Evolutionary conservation across 2,329 filamentous ascomycete genomes (phyloP), one percentile per base, ranked within the genome.

Genomic region (Drechslerella stenobrocha): DNA sequence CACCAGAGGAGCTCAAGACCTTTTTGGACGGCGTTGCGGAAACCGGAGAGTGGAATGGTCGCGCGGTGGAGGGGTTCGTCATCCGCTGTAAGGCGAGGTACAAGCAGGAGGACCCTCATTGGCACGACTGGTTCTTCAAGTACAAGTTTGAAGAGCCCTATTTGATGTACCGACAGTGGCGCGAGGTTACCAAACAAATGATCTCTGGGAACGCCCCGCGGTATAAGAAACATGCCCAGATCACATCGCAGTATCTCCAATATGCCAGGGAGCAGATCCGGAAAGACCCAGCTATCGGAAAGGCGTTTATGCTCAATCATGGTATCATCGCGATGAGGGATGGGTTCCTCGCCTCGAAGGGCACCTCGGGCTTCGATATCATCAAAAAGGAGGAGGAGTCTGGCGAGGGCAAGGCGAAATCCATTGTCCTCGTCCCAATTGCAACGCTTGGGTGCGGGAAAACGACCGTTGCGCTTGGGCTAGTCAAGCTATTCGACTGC

Each of bases 81-180:
- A 87, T 98, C 72, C 87, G 93, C 58, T 97, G 93, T 82, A 89
- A 84, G 78, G 85, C 80, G 80, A 80, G 75, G 53, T 73, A 77
- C 47, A 72, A 69, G n/a, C 79, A 81, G 13, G 74, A 77, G n/a
- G 77, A 84, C 24, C 79, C 79, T 0, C 78, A 77, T 0, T 93
- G 86, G 75, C 79, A 83, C n/a, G 91, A 98, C 76, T 98, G 93
- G 93, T 98, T 98, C 78, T 98, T 98, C 85, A 98, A 98, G 78
- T 98, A 91, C 83, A 98, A 98, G 79, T 98, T 98, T 67, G 93
- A 98, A 75, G 93, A 98, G 78, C 93, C 93, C 0, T 98, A 98
- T 75, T 80, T 98, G 67, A 95, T 98, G 90, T 98, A 97, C 78
- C 86, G 93, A 22, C 93, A 98, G 78, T 98, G 93, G 93, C 86